Conservation (phyloP, 805 yeast species). For the Schwanniomyces sp. region DNA sequence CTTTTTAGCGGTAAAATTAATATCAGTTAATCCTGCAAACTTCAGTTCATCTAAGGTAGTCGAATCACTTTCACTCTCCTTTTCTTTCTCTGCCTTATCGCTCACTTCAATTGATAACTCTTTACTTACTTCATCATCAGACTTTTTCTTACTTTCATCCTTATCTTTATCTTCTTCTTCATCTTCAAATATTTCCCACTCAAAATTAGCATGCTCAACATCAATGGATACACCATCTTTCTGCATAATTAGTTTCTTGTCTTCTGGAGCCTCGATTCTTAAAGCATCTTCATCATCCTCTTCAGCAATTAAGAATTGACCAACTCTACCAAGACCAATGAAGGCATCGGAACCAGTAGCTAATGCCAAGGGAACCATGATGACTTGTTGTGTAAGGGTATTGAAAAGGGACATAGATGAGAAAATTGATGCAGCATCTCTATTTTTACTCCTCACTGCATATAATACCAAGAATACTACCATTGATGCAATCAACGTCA, state of each 20-base stretch:
- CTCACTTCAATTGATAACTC: neutral
- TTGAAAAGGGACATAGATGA: constrained; percentile 70
- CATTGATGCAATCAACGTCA: constrained; percentile 74
- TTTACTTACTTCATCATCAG: neutral
- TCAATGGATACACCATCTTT: constrained; percentile 19
- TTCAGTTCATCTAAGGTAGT: constrained; percentile 12
- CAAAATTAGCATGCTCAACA: constrained; percentile 22
- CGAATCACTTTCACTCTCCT: constrained; percentile 7
- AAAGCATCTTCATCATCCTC: constrained; percentile 39
- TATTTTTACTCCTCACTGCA: constrained; percentile 25
- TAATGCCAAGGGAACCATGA: constrained; percentile 70
- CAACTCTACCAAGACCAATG: constrained; percentile 59
- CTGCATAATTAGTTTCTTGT: constrained; percentile 22
- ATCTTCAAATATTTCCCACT: constrained; percentile 26
- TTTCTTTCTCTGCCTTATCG: constrained; percentile 2
- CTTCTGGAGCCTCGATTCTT: constrained; percentile 23
- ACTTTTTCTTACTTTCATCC: neutral
- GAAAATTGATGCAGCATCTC: constrained; percentile 63
- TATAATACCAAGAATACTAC: constrained; percentile 44
- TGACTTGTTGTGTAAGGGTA: constrained; percentile 58
- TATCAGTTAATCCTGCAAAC: constrained; percentile 28
- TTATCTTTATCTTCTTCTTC: neutral
- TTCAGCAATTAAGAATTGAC: constrained; percentile 47
- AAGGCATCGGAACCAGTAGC: constrained; percentile 68
- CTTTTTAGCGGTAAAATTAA: constrained; percentile 23